Evolutionary conservation across 2,329 filamentous ascomycete species (phyloP).

Genomic region (Monosporascus sp.): DNA sequence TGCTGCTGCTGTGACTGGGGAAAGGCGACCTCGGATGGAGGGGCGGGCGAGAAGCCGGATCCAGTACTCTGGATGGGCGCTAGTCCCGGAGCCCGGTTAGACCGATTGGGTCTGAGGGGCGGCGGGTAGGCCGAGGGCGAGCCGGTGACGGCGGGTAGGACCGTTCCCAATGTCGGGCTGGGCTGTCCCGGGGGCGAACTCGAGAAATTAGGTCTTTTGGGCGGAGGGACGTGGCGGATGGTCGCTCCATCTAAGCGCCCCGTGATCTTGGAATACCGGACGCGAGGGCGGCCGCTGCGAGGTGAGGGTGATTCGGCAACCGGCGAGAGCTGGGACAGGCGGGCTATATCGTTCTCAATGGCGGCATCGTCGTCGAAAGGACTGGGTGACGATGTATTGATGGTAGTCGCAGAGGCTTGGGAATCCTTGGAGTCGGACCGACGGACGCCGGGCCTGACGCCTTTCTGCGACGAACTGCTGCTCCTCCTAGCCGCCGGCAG

Average conservation of each 20-base stretch:
- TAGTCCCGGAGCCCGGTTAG: constrained; percentile 3
- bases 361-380: constrained; percentile 26
- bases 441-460: constrained; percentile 8
- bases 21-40: not conserved
- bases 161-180: constrained; percentile 36
- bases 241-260: constrained; percentile 21
- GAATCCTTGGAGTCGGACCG: constrained; percentile 25
- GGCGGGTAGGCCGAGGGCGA: constrained; percentile 19
- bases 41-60: constrained; percentile 21
- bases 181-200: constrained; percentile 33
- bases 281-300: constrained; percentile 25
- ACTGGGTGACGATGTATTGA: constrained; percentile 24
- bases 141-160: constrained; percentile 15
- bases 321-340: constrained; percentile 37
- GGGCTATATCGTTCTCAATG: constrained; percentile 23
- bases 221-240: constrained; percentile 27
- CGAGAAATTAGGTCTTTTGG: constrained; percentile 24
- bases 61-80: constrained; percentile 12
- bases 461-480: constrained; percentile 12
- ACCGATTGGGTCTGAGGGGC: constrained; percentile 17
- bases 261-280: constrained; percentile 24
- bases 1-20: constrained; percentile 12
- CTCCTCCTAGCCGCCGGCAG: constrained; percentile 10
- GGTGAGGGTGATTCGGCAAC: constrained; percentile 42
- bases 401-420: constrained; percentile 32